Evolutionary conservation across 2,329 filamentous ascomycete species (phyloP).

Genomic region (Nigrograna mackinnonii): DNA sequence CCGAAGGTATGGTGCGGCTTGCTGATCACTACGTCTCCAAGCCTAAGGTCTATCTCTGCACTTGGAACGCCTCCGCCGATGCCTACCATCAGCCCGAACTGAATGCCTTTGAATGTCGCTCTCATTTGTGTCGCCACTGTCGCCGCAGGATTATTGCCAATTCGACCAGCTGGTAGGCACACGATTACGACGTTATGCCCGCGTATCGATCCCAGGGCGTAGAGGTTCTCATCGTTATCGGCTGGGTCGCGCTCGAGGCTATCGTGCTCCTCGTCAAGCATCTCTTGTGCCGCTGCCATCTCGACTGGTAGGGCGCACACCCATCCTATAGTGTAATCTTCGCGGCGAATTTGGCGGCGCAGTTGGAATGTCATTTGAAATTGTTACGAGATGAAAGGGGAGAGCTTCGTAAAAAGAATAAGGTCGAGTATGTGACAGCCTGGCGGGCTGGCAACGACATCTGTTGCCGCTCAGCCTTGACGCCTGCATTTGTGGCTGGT

Average conservation of each 20-base stretch:
- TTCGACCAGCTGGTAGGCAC: neutral
- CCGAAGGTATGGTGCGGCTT: neutral
- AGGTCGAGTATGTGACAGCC: too few relatives aligned
- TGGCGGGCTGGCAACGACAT: too few relatives aligned
- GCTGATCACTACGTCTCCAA: constrained; percentile 3
- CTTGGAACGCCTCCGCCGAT: constrained; percentile 4
- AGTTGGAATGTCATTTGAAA: too few relatives aligned
- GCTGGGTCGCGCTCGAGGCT: neutral
- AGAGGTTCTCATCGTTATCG: constrained; percentile 14
- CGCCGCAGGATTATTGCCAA: constrained; percentile 1
- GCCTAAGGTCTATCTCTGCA: neutral
- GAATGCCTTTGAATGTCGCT: constrained; percentile 1
- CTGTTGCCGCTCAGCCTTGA: too few relatives aligned
- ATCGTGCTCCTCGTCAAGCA: constrained; percentile 32
- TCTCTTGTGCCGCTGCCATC: constrained; percentile 28
- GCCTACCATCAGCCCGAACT: constrained; percentile 1
- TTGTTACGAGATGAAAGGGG: too few relatives aligned
- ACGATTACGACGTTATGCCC: constrained; percentile 3
- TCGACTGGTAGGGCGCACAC: constrained; percentile 36
- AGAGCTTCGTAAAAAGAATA: too few relatives aligned
- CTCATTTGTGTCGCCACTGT: constrained; percentile 1
- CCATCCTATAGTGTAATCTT: constrained; percentile 35
- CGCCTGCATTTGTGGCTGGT: too few relatives aligned
- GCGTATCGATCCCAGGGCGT: neutral
- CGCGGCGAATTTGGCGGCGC: neutral